Evolutionary conservation across 1,284 basidiomycete genomes (phyloP).

Genomic region (Prillingera fragicola): DNA sequence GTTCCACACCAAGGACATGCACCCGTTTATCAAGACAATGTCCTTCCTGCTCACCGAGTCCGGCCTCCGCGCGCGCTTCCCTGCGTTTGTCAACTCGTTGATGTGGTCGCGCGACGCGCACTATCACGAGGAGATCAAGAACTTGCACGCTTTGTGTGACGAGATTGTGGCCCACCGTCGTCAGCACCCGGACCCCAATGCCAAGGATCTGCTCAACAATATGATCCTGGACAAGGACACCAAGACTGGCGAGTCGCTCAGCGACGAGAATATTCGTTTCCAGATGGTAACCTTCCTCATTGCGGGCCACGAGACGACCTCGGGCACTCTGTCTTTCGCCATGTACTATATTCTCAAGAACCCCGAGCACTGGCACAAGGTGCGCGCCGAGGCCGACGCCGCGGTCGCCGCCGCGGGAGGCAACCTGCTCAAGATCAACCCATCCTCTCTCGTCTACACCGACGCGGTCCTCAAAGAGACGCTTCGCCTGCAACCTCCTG

Average conservation of each 20-base stretch:
- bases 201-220: constrained; percentile 50
- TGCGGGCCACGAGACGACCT: constrained; percentile 56
- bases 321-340: constrained; percentile 33
- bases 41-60: constrained; percentile 14
- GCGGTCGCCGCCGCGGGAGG: constrained; percentile 34
- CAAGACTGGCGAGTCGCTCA: constrained; percentile 51
- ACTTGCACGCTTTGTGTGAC: constrained; percentile 13
- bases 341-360: constrained; percentile 52
- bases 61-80: constrained; percentile 2
- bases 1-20: constrained; percentile 40
- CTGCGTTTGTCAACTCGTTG: constrained; percentile 3
- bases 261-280: constrained; percentile 51
- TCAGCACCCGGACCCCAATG: constrained; percentile 13
- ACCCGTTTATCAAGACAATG: constrained; percentile 48
- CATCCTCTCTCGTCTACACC: constrained; percentile 53
- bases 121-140: constrained; percentile 9
- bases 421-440: constrained; percentile 15
- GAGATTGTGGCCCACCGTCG: constrained; percentile 16
- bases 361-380: constrained; percentile 50
- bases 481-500: constrained; percentile 52
- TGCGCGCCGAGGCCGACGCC: constrained; percentile 55
- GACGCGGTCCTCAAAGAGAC: constrained; percentile 53
- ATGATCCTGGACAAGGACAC: constrained; percentile 54
- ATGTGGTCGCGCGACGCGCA: constrained; percentile 6
- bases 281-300: constrained; percentile 58